These are phyloP conservation scores for Thamnidium elegans DNA, from an alignment of 192 early-diverging fungal genomes.

Conservation along the genomic window DNA sequence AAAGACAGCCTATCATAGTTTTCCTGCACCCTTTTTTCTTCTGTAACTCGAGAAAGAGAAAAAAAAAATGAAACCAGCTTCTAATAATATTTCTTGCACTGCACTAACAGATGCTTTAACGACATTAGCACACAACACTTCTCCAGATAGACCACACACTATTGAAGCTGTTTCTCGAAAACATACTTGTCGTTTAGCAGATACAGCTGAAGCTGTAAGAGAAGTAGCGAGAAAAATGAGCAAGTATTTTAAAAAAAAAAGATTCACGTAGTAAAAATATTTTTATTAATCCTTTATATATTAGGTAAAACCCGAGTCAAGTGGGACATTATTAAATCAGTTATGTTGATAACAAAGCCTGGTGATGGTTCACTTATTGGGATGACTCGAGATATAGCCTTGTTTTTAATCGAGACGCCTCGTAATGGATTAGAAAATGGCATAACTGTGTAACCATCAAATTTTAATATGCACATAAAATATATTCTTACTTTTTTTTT, in stretches of 20 bases:
- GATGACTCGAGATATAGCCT: slow-evolving; percentile 65
- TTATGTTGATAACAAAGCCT: slow-evolving; percentile 81
- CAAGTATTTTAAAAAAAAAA: neutral
- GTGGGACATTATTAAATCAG: slow-evolving; percentile 32
- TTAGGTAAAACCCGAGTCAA: slow-evolving; percentile 26
- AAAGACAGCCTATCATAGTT: no score
- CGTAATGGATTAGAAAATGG: slow-evolving; percentile 40
- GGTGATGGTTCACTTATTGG: slow-evolving; percentile 61
- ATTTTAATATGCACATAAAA: no score
- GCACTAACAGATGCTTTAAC: slow-evolving; percentile 7
- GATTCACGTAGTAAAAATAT: neutral
- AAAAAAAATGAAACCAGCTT: no score
- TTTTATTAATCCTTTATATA: neutral
- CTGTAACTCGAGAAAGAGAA: no score
- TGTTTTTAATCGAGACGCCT: slow-evolving; percentile 59
- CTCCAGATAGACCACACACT: neutral
- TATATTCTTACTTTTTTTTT: neutral
- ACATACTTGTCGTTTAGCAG: slow-evolving; percentile 1
- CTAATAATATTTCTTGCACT: slow-evolving; percentile 1
- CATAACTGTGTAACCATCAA: slow-evolving; percentile 30
- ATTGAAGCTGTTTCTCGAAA: neutral
- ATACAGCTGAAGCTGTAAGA: slow-evolving; percentile 19
- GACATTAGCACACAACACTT: neutral
- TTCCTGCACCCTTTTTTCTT: no score
- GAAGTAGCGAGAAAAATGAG: slow-evolving; percentile 21